phyloP scores from a whole-genome alignment of 2,329 filamentous ascomycete species.

The Pleoardoris graminearum region DNA sequence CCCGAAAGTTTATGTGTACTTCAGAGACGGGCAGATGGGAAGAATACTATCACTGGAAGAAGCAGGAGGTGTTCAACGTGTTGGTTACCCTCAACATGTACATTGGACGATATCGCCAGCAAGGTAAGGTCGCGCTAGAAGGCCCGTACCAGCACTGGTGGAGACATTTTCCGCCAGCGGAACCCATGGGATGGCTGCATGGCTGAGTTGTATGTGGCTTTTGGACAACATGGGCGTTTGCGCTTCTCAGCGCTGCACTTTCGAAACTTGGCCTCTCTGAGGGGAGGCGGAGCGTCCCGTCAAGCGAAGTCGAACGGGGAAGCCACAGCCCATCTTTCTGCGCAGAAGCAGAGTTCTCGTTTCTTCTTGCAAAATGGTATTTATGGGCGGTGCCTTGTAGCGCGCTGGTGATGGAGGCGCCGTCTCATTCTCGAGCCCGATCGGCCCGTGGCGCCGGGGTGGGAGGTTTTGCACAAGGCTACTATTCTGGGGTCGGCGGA shows the following conservation, averaged over 20 bases:
- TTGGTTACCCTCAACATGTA: constrained; percentile 34
- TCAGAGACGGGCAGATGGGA: constrained; percentile 7
- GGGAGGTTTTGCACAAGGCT: not conserved
- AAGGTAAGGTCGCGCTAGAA: constrained; percentile 27
- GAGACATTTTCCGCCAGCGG: constrained; percentile 17
- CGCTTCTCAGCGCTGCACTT: not conserved
- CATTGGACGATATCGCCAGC: constrained; percentile 35
- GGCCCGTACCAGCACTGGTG: constrained; percentile 31
- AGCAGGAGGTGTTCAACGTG: constrained; percentile 25
- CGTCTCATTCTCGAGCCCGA: too few relatives aligned
- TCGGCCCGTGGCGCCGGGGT: not conserved
- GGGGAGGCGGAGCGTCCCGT: not conserved
- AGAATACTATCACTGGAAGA: constrained; percentile 29
- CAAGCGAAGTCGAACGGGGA: not conserved
- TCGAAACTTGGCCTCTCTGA: not conserved
- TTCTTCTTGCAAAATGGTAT: too few relatives aligned
- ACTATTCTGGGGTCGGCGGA: constrained; percentile 2
- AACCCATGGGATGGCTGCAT: not conserved
- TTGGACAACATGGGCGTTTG: constrained; percentile 5
- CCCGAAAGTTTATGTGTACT: constrained; percentile 14
- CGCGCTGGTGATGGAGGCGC: not conserved
- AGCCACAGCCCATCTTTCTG: too few relatives aligned
- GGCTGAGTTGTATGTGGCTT: not conserved
- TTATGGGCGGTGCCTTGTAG: not conserved
- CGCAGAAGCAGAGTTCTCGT: too few relatives aligned